Evolutionary conservation across 228 moss, liverwort and hornwort species (phyloP).

Genomic region (Sphagnum fallax): DNA sequence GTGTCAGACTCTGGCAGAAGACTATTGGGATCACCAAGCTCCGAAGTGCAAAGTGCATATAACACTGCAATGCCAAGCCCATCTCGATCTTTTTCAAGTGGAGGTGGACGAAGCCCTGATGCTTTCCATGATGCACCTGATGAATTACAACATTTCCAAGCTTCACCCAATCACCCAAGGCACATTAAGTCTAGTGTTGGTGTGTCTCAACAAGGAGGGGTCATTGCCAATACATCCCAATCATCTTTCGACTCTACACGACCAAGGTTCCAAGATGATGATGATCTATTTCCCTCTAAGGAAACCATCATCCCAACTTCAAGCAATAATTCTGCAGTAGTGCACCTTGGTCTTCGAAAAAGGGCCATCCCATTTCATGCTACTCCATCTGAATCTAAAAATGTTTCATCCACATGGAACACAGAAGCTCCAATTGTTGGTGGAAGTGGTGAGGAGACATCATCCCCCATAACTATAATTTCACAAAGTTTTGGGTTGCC

Average conservation of each 20-base stretch:
- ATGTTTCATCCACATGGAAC: conserved; percentile 26
- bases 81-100: conserved; percentile 46
- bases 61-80: conserved; percentile 46
- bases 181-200: conserved; percentile 4
- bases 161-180: conserved; percentile 35
- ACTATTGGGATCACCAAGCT: conserved; percentile 10
- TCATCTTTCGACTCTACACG: conserved; percentile 5
- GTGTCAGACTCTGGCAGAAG: conserved; percentile 26
- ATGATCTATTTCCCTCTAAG: conserved; percentile 19
- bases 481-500: too few relatives aligned
- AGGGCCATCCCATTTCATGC: conserved; percentile 25
- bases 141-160: conserved; percentile 31
- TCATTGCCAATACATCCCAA: not conserved
- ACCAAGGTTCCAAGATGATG: conserved; percentile 21
- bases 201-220: conserved; percentile 1
- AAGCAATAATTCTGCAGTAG: conserved; percentile 8
- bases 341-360: conserved; percentile 31
- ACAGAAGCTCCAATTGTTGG: conserved; percentile 12
- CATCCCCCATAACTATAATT: too few relatives aligned
- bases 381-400: conserved; percentile 19
- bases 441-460: too few relatives aligned
- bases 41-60: conserved; percentile 38
- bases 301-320: conserved; percentile 8
- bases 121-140: conserved; percentile 38
- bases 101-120: conserved; percentile 39